Evolutionary conservation across 2,329 filamentous ascomycete genomes (phyloP).

Genomic region (Sporothrix pallida): DNA sequence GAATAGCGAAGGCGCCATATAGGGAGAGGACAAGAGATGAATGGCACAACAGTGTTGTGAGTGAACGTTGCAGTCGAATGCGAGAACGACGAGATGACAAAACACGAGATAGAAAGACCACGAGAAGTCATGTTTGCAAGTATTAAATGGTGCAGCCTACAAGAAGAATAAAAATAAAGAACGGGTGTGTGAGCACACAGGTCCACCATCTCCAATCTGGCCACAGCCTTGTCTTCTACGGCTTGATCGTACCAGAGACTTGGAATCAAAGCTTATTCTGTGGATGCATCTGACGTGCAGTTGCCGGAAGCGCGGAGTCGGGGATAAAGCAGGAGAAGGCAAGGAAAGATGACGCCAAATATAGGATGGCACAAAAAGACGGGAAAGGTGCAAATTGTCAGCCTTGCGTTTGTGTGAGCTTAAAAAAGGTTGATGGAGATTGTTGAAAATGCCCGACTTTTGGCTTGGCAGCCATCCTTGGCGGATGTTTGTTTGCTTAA

Average conservation of each 20-base stretch:
- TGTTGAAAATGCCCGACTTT: not conserved
- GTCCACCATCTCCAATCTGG: no score
- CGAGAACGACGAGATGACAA: slow-evolving; percentile 5
- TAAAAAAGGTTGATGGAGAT: not conserved
- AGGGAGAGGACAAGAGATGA: not conserved
- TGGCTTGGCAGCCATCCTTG: not conserved
- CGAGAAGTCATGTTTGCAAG: no score
- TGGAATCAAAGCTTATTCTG: slow-evolving; percentile 8
- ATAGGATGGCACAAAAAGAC: not conserved
- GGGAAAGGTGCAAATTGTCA: not conserved
- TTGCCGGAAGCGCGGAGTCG: not conserved
- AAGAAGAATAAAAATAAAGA: no score
- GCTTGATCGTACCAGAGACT: not conserved
- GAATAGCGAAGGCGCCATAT: not conserved
- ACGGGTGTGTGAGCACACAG: no score
- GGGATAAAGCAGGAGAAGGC: not conserved
- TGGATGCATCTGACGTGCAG: slow-evolving; percentile 20
- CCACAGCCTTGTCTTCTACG: no score
- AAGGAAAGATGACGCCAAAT: not conserved
- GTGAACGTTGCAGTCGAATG: not conserved
- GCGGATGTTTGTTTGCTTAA: not conserved
- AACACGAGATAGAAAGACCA: not conserved
- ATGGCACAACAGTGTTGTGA: not conserved
- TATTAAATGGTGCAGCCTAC: no score
- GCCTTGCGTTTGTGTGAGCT: not conserved